phyloP scores from a whole-genome alignment of 495 filamentous ascomycete species.

The Podospora tetraspora region DNA sequence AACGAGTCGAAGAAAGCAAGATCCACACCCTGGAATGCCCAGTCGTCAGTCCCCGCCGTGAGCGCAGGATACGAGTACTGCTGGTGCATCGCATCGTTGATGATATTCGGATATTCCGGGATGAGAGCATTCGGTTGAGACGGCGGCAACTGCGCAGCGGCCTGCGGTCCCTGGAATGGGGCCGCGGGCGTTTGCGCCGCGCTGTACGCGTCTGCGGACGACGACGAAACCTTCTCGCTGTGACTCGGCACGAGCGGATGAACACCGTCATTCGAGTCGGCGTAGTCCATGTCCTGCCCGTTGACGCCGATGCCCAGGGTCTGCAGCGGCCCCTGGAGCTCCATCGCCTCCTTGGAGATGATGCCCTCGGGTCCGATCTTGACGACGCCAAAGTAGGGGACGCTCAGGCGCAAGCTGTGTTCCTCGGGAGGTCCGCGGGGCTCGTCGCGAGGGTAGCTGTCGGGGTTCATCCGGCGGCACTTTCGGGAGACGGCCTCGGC shows the following conservation, averaged over 20 bases:
- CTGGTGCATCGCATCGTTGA: neutral
- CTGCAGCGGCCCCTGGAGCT: neutral
- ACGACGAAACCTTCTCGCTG: neutral
- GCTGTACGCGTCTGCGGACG: neutral
- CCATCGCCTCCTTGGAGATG: neutral
- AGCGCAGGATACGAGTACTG: constrained; percentile 8
- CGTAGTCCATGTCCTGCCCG: neutral
- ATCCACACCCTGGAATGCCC: constrained; percentile 21
- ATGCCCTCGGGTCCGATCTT: constrained; percentile 10
- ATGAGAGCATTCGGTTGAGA: neutral
- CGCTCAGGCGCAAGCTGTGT: constrained; percentile 4
- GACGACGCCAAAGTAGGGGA: constrained; percentile 22
- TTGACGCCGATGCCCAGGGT: neutral
- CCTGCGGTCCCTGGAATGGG: neutral
- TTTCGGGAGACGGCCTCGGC: constrained; percentile 25
- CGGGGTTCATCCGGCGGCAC: constrained; percentile 7
- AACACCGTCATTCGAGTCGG: neutral
- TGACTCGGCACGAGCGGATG: neutral
- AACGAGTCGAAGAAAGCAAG: constrained; percentile 18
- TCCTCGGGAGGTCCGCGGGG: neutral
- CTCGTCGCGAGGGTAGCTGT: neutral
- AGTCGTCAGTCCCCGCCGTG: constrained; percentile 16
- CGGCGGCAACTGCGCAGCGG: neutral
- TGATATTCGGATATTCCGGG: neutral
- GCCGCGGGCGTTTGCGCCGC: neutral